A percentile compares a stretch with the other conserved stretches of the same genome.
phyloP scores from a whole-genome alignment of 208 protist genomes.

The Acanthamoeba castellanii region DNA sequence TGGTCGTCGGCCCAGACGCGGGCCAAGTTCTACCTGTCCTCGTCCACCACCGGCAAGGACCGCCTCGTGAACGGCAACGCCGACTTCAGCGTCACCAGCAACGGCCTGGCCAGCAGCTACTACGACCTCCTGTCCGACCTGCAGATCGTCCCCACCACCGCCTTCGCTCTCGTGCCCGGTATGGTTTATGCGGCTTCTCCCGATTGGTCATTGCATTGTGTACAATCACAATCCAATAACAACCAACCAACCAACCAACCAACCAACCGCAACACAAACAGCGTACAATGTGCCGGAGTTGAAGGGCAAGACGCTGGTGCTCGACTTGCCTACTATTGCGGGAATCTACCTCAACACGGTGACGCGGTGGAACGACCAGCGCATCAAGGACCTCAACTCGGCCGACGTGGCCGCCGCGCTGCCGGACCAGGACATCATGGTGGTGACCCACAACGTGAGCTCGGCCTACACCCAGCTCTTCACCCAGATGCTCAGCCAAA shows the following conservation, averaged over 20 bases:
- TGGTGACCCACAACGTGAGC: not conserved
- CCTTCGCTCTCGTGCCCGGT: not conserved
- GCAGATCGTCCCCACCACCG: not conserved
- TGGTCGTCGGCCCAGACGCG: not conserved
- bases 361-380: slow-evolving; percentile 38
- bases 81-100: not conserved
- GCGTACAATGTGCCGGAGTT: not conserved
- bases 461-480: slow-evolving; percentile 1
- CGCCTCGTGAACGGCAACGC: not conserved
- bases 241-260: too few relatives aligned
- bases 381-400: slow-evolving; percentile 23
- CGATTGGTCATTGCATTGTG: too few relatives aligned
- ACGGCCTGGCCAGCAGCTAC: not conserved
- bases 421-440: not conserved
- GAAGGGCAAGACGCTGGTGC: not conserved
- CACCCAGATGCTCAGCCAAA: not conserved
- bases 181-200: not conserved
- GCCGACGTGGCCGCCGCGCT: not conserved
- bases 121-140: not conserved
- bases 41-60: not conserved
- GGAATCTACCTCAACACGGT: slow-evolving; percentile 25
- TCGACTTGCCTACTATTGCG: slow-evolving; percentile 14
- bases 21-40: not conserved
- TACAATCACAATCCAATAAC: too few relatives aligned
- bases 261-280: not conserved